Conservation (phyloP, 345 rosid genomes). For the Hypericum perforatum region DNA sequence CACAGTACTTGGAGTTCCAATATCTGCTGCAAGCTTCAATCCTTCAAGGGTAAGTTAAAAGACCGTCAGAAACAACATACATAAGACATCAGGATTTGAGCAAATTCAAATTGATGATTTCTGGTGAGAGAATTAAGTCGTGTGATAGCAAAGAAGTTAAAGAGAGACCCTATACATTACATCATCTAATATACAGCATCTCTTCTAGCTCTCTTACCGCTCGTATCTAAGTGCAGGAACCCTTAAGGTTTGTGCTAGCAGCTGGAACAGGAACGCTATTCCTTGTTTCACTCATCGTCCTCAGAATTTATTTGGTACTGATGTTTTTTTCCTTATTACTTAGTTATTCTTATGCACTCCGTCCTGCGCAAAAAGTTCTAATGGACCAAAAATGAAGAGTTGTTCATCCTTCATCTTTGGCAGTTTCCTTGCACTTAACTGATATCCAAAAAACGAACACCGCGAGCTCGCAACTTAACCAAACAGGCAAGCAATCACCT, state of each 20-base stretch:
- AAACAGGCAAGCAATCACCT: neutral
- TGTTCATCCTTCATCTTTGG: no score
- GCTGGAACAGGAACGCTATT: constrained; percentile 92
- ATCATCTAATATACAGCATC: neutral
- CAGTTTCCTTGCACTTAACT: no score
- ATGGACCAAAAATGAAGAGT: no score
- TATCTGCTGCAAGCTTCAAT: constrained; percentile 92
- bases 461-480: neutral
- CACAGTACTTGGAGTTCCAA: constrained; percentile 76
- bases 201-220: neutral
- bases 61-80: neutral
- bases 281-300: constrained; percentile 63
- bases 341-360: no score
- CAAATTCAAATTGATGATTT: no score
- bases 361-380: no score
- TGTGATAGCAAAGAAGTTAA: no score
- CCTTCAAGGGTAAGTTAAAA: constrained; percentile 57
- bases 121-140: no score
- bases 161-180: no score
- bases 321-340: no score
- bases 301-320: constrained; percentile 80
- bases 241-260: constrained; percentile 70
- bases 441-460: no score
- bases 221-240: constrained; percentile 46
- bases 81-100: no score